A percentile compares a stretch with the other conserved stretches of the same genome.
Evolutionary conservation across 768 basidiomycete genomes (phyloP).

Genomic region (Tylopilus sp.): DNA sequence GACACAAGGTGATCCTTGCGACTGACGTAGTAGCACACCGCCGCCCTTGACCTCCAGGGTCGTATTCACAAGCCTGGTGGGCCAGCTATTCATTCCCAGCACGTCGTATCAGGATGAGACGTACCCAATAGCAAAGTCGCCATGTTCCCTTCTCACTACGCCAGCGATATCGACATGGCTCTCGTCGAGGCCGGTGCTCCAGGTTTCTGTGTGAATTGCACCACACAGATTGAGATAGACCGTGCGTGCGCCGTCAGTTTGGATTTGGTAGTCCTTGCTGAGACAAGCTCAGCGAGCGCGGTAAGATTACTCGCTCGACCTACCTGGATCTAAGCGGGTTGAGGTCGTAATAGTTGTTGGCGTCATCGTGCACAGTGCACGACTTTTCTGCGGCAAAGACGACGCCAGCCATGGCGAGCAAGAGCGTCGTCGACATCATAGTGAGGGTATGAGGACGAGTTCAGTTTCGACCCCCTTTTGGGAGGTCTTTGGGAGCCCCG

Average conservation of each 20-base stretch:
- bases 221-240: slow-evolving; percentile 67
- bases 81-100: background rate
- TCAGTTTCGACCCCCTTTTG: slow-evolving; percentile 19
- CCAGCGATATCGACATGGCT: slow-evolving; percentile 52
- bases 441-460: slow-evolving; percentile 8
- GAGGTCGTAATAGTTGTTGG: slow-evolving; percentile 62
- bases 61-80: slow-evolving; percentile 45
- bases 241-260: slow-evolving; percentile 42
- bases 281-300: slow-evolving; percentile 11
- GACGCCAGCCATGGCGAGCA: background rate
- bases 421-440: slow-evolving; percentile 2
- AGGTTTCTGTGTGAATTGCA: slow-evolving; percentile 51
- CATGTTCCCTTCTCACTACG: slow-evolving; percentile 56
- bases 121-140: slow-evolving; percentile 74
- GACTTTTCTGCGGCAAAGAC: slow-evolving; percentile 43
- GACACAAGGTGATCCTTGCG: slow-evolving; percentile 63
- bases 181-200: slow-evolving; percentile 52
- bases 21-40: slow-evolving; percentile 52
- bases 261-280: slow-evolving; percentile 64
- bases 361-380: slow-evolving; percentile 53
- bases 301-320: slow-evolving; percentile 6
- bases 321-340: slow-evolving; percentile 59
- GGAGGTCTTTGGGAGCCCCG: slow-evolving; percentile 16
- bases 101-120: no score
- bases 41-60: slow-evolving; percentile 54